Conservation (phyloP, 2,329 filamentous ascomycete genomes). For the Colletotrichum shisoi region DNA sequence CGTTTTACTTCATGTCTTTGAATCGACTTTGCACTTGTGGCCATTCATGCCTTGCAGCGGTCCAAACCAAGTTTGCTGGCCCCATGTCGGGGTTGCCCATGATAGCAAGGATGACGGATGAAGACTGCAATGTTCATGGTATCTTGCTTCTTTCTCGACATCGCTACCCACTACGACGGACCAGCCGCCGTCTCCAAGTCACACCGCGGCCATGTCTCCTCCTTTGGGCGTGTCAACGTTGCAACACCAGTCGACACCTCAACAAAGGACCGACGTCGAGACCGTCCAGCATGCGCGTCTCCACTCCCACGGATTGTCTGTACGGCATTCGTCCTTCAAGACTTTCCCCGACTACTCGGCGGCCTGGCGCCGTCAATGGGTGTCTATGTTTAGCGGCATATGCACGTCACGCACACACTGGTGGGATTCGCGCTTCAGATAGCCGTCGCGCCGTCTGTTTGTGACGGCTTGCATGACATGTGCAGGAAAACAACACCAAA, state of each 20-base stretch:
- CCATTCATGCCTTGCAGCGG: slow-evolving; percentile 29
- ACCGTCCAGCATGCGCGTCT: slow-evolving; percentile 18
- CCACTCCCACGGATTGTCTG: slow-evolving; percentile 31
- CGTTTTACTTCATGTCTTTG: slow-evolving; percentile 20
- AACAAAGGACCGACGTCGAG: slow-evolving; percentile 19
- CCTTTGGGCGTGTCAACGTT: slow-evolving; percentile 11
- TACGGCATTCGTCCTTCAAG: slow-evolving; percentile 16
- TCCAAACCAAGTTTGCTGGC: slow-evolving; percentile 19
- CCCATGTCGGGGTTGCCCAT: slow-evolving; percentile 7
- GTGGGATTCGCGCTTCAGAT: slow-evolving; percentile 37
- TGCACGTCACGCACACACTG: slow-evolving; percentile 40
- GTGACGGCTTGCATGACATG: slow-evolving; percentile 27
- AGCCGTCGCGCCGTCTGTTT: slow-evolving; percentile 37
- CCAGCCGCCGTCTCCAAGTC: slow-evolving; percentile 8
- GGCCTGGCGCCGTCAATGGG: slow-evolving; percentile 33
- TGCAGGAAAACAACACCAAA: slow-evolving; percentile 29
- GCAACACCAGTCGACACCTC: slow-evolving; percentile 13
- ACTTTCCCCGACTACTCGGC: slow-evolving; percentile 29
- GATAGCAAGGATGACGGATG: slow-evolving; percentile 19
- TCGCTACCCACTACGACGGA: neutral
- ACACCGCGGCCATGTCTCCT: slow-evolving; percentile 11
- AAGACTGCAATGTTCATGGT: slow-evolving; percentile 23
- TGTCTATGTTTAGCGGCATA: slow-evolving; percentile 39
- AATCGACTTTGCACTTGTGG: slow-evolving; percentile 4
- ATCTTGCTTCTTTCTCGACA: slow-evolving; percentile 21